A percentile compares a stretch with the other conserved stretches of the same genome.
Conservation (phyloP, 768 basidiomycete species). For the Lentinula sp. region DNA sequence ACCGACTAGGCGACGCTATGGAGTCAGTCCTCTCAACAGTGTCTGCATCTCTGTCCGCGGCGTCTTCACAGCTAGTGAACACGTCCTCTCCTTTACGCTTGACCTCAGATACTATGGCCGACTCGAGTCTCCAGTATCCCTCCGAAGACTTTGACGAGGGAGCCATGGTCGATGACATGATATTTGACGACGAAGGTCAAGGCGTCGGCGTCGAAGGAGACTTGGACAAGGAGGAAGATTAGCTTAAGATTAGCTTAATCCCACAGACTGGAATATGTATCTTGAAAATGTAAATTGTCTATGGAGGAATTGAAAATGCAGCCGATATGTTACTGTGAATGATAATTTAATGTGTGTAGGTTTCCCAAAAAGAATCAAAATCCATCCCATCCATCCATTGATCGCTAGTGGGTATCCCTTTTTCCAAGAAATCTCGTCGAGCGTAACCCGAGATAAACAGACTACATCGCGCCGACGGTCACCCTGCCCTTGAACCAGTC, state of each 20-base stretch:
- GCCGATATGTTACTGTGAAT: background rate
- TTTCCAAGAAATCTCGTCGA: conserved; percentile 3
- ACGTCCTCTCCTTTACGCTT: background rate
- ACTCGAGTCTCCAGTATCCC: background rate
- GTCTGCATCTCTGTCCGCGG: conserved; percentile 28
- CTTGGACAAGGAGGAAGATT: conserved; percentile 62
- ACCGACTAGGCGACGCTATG: conserved; percentile 66
- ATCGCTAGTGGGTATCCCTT: background rate
- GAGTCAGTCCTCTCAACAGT: conserved; percentile 62
- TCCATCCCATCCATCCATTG: conserved; percentile 1
- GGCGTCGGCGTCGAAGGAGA: conserved; percentile 67
- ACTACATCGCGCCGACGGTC: conserved; percentile 3
- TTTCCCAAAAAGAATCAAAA: background rate
- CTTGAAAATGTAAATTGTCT: background rate
- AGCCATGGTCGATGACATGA: conserved; percentile 39
- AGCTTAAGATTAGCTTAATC: conserved; percentile 24
- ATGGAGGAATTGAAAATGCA: background rate
- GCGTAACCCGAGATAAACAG: background rate
- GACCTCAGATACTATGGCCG: background rate
- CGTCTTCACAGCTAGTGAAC: background rate
- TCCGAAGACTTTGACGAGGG: conserved; percentile 24
- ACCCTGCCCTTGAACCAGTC: conserved; percentile 11
- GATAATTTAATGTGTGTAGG: background rate
- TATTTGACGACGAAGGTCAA: conserved; percentile 63
- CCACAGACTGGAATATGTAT: background rate